Conservation (phyloP, 1,284 basidiomycete genomes). For the Butyriboletus appendiculatus region DNA sequence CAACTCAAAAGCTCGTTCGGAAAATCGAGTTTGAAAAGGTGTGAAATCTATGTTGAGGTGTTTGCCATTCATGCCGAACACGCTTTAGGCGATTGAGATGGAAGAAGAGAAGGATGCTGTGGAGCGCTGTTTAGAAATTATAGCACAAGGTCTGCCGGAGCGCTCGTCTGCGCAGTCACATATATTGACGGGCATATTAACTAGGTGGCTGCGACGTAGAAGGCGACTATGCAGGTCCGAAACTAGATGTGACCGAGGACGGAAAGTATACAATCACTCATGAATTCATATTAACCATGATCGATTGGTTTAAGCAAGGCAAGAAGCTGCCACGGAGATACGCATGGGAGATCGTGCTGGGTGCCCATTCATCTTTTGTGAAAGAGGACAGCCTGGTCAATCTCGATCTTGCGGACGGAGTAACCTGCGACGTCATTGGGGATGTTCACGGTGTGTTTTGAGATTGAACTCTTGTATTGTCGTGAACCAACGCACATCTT, state of each 20-base stretch:
- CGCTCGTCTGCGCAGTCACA: background rate
- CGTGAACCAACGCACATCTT: slow-evolving; percentile 5
- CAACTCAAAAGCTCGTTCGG: slow-evolving; percentile 89
- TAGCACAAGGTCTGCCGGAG: slow-evolving; percentile 63
- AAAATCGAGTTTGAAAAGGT: slow-evolving; percentile 91
- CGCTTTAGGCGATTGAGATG: slow-evolving; percentile 79
- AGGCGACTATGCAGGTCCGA: slow-evolving; percentile 66
- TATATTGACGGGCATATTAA: slow-evolving; percentile 3
- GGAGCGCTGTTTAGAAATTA: slow-evolving; percentile 74
- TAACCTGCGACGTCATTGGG: slow-evolving; percentile 89
- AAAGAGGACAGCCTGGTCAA: slow-evolving; percentile 86
- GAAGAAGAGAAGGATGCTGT: slow-evolving; percentile 83
- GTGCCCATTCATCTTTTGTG: slow-evolving; percentile 75
- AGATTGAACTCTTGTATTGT: background rate
- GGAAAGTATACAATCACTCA: slow-evolving; percentile 73
- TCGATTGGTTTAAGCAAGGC: slow-evolving; percentile 90
- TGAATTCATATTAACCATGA: slow-evolving; percentile 85
- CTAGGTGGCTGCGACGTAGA: slow-evolving; percentile 76
- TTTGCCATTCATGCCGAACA: background rate
- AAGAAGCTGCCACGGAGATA: slow-evolving; percentile 86
- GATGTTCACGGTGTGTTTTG: slow-evolving; percentile 77
- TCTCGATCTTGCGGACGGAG: slow-evolving; percentile 74
- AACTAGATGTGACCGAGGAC: slow-evolving; percentile 52
- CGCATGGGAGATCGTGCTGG: slow-evolving; percentile 95
- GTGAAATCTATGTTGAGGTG: slow-evolving; percentile 9